These are phyloP conservation scores for Pseudogymnoascus sp. DNA, from an alignment of 2,329 filamentous ascomycete genomes.

Conservation along the genomic window DNA sequence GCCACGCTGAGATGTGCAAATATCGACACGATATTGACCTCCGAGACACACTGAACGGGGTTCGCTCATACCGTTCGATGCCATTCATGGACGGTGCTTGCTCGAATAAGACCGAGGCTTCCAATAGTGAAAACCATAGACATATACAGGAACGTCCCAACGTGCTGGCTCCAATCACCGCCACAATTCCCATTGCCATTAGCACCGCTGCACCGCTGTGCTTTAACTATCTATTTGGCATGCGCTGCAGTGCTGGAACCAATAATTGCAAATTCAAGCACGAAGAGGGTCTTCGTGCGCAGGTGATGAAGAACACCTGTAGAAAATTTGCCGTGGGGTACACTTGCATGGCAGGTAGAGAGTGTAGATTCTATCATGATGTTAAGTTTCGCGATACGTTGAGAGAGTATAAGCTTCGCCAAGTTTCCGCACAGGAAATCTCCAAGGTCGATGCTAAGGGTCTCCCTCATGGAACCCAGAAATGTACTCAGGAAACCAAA, in stretches of 20 bases:
- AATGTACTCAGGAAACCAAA: not conserved
- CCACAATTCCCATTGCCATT: not conserved
- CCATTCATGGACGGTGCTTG: not conserved
- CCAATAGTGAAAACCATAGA: not conserved
- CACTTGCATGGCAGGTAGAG: not conserved
- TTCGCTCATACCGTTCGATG: slow-evolving; percentile 2
- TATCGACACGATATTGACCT: not conserved
- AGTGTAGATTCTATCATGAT: not conserved
- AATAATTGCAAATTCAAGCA: not conserved
- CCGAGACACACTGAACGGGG: not conserved
- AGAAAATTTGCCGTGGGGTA: not conserved
- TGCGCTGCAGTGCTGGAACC: not conserved
- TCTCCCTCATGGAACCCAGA: not conserved
- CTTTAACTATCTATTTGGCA: not conserved
- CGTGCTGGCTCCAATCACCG: not conserved
- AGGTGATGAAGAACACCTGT: not conserved
- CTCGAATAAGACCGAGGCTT: not conserved
- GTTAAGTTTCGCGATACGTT: not conserved
- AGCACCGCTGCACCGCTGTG: not conserved
- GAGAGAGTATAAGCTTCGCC: not conserved
- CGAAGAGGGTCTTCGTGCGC: not conserved
- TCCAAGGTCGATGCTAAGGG: not conserved
- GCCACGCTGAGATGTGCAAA: not conserved
- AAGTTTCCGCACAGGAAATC: not conserved
- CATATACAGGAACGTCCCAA: not conserved